phyloP scores from a whole-genome alignment of 2,329 filamentous ascomycete species.

The Gnomoniopsis sp. region DNA sequence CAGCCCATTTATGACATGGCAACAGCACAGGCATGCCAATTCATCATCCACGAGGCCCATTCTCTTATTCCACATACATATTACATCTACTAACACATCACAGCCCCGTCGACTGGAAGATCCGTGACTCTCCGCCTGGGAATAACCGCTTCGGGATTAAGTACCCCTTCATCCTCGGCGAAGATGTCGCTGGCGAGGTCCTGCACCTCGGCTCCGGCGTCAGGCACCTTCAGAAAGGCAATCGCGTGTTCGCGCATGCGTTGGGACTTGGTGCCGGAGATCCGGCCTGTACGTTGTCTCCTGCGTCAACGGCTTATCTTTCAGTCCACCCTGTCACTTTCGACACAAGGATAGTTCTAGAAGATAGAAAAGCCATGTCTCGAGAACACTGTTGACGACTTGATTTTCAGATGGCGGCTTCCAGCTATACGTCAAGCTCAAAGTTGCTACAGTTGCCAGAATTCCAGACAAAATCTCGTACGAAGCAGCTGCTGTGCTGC shows the following conservation, averaged over 20 bases:
- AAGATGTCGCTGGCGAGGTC: constrained; percentile 30
- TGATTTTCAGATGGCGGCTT: constrained; percentile 20
- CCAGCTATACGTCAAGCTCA: constrained; percentile 24
- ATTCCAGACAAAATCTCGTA: constrained; percentile 24
- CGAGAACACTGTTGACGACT: too few relatives aligned
- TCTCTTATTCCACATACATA: constrained; percentile 19
- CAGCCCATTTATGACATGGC: too few relatives aligned
- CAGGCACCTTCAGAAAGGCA: constrained; percentile 28
- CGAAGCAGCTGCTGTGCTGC: constrained; percentile 24
- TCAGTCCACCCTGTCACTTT: too few relatives aligned
- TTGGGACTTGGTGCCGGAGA: constrained; percentile 19
- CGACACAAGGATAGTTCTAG: too few relatives aligned
- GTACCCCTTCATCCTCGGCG: constrained; percentile 31
- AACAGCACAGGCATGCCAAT: too few relatives aligned
- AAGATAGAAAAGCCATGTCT: background rate
- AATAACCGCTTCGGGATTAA: constrained; percentile 23
- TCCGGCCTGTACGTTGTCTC: background rate
- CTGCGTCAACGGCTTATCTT: too few relatives aligned
- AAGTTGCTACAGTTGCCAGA: constrained; percentile 15
- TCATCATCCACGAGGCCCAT: background rate
- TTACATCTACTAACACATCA: constrained; percentile 17
- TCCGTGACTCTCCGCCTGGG: constrained; percentile 26
- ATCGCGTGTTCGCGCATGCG: constrained; percentile 28
- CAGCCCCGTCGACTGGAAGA: constrained; percentile 27
- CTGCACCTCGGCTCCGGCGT: constrained; percentile 26